phyloP scores from a whole-genome alignment of 176 grass and related monocot species.

The Ampelocalamus luodianensis region DNA sequence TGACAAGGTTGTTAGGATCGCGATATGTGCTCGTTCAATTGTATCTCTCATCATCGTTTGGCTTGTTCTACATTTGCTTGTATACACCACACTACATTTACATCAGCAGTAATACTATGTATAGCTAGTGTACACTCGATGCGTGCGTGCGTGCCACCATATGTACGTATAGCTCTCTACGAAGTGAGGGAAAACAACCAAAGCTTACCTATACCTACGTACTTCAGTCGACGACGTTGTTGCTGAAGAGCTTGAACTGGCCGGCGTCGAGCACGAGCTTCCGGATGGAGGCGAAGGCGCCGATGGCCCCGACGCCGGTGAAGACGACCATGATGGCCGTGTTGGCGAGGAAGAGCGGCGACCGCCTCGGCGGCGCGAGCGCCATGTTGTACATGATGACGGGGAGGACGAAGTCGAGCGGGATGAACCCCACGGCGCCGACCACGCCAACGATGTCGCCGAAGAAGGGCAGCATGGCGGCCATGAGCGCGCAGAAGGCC shows the following conservation, averaged over 20 bases:
- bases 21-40: too few species aligned
- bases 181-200: background rate
- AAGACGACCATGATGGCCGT: constrained; percentile 77
- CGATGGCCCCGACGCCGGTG: constrained; percentile 68
- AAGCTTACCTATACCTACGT: background rate
- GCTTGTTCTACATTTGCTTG: background rate
- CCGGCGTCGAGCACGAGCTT: constrained; percentile 77
- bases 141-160: background rate
- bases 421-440: constrained; percentile 82
- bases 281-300: constrained; percentile 79
- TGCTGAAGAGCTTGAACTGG: constrained; percentile 89
- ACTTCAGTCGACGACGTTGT: constrained; percentile 73
- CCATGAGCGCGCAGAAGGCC: constrained; percentile 65
- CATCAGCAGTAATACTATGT: background rate
- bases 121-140: background rate
- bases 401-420: constrained; percentile 86
- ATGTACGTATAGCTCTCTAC: background rate
- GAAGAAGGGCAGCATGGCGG: constrained; percentile 91
- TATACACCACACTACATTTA: background rate
- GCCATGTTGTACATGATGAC: constrained; percentile 89
- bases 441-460: constrained; percentile 79
- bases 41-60: too few species aligned
- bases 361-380: constrained; percentile 51
- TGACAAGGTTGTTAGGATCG: too few species aligned
- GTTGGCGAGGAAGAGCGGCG: constrained; percentile 56